phyloP scores from a whole-genome alignment of 805 yeast species.

The Metschnikowia santaceciliae region DNA sequence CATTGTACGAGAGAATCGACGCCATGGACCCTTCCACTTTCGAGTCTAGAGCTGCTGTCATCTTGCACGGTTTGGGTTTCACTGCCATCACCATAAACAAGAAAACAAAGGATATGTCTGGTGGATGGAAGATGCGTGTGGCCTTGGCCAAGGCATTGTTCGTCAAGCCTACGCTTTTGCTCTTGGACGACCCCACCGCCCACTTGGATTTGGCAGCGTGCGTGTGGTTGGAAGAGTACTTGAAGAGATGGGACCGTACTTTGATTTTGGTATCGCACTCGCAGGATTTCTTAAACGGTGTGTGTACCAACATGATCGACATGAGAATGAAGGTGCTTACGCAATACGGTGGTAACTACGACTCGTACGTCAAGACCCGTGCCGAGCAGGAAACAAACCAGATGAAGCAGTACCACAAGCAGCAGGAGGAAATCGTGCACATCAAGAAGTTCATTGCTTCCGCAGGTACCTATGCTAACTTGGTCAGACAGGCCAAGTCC shows the following conservation, averaged over 20 bases:
- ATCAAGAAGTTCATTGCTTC: constrained; percentile 98
- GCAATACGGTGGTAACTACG: constrained; percentile 97
- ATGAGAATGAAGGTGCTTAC: constrained; percentile 79
- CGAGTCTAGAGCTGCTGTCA: constrained; percentile 93
- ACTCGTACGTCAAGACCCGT: constrained; percentile 93
- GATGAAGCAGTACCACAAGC: constrained; percentile 95
- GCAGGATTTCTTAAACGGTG: constrained; percentile 99
- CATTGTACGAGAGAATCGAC: constrained; percentile 91
- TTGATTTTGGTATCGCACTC: constrained; percentile 95
- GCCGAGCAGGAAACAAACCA: constrained; percentile 91
- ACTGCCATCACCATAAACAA: constrained; percentile 79
- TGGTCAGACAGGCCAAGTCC: constrained; percentile 98
- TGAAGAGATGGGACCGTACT: constrained; percentile 90
- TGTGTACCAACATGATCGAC: constrained; percentile 96
- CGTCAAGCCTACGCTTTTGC: constrained; percentile 92
- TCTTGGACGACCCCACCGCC: constrained; percentile 98
- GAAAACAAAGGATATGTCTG: constrained; percentile 98
- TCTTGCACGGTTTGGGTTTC: constrained; percentile 96
- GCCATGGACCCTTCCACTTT: constrained; percentile 94
- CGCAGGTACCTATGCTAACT: constrained; percentile 99
- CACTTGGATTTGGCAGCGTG: constrained; percentile 99
- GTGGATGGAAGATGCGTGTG: constrained; percentile 99
- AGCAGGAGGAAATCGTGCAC: constrained; percentile 98
- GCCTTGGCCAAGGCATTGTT: constrained; percentile 96
- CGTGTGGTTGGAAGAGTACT: constrained; percentile 99